Evolutionary conservation across 179 eudicot genomes (phyloP).

Genomic region (Silene vulgaris): DNA sequence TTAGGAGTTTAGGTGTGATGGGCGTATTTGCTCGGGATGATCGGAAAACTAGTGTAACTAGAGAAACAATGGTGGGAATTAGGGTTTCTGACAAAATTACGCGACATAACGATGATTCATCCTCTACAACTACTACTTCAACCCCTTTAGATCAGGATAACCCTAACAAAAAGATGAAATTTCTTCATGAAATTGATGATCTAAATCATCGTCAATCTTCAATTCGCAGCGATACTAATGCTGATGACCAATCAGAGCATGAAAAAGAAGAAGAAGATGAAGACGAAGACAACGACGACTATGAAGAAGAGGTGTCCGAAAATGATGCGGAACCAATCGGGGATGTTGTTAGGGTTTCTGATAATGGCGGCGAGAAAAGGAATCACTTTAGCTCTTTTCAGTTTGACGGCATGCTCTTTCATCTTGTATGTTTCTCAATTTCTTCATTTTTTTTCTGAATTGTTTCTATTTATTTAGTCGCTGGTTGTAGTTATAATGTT

Average conservation of each 20-base stretch:
- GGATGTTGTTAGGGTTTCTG: constrained; percentile 33
- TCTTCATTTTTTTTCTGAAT: background rate
- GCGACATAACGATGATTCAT: background rate
- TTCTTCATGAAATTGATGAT: constrained; percentile 9
- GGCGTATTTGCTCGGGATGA: constrained; percentile 14
- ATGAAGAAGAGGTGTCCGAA: constrained; percentile 26
- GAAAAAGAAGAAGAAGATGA: constrained; percentile 18
- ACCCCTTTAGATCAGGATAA: background rate
- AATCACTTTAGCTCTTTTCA: constrained; percentile 27
- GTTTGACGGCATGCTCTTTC: constrained; percentile 24
- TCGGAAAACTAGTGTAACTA: background rate
- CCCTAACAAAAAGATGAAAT: constrained; percentile 17
- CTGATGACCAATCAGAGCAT: background rate
- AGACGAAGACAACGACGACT: constrained; percentile 15
- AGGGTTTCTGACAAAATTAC: constrained; percentile 14
- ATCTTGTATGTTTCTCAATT: constrained; percentile 21
- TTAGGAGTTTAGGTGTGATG: background rate
- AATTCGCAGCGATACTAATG: background rate
- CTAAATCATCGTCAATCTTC: background rate
- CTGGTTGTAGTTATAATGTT: too few relatives aligned
- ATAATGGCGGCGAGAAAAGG: constrained; percentile 20
- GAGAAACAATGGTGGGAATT: constrained; percentile 16
- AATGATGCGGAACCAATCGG: constrained; percentile 32
- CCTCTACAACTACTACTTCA: background rate
- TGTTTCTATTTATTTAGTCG: too few relatives aligned